These are phyloP conservation scores for Wakefieldia striispora DNA, from an alignment of 768 basidiomycete genomes.

Conservation along the genomic window DNA sequence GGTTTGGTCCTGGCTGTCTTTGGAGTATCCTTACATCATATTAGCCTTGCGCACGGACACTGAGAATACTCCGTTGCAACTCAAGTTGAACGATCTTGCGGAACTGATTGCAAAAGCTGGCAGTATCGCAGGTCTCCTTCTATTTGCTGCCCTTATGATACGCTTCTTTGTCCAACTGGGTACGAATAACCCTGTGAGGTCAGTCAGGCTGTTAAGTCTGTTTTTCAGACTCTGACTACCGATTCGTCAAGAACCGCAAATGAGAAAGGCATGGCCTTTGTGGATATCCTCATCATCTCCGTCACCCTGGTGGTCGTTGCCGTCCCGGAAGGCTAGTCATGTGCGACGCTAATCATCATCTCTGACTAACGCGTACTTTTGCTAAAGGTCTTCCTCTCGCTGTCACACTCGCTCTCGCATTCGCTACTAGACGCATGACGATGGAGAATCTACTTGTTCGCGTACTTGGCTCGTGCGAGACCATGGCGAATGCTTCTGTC, in stretches of 20 bases:
- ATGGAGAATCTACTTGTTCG: conserved; percentile 93
- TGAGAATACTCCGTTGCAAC: conserved; percentile 89
- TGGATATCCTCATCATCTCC: conserved; percentile 90
- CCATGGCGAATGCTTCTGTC: conserved; percentile 97
- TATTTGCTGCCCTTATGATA: conserved; percentile 88
- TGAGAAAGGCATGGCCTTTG: conserved; percentile 86
- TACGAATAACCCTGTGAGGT: conserved; percentile 56
- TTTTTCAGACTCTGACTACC: conserved; percentile 7
- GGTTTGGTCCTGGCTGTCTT: neutral
- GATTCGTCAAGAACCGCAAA: conserved; percentile 52
- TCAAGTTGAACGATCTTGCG: conserved; percentile 91
- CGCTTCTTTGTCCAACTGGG: conserved; percentile 91
- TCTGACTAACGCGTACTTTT: neutral
- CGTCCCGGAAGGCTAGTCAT: conserved; percentile 68
- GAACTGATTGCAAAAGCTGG: conserved; percentile 94
- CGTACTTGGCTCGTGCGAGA: conserved; percentile 95
- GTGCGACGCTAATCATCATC: neutral
- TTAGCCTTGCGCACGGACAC: conserved; percentile 82
- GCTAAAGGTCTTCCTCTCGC: conserved; percentile 82
- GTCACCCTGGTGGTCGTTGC: conserved; percentile 91
- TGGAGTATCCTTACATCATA: neutral
- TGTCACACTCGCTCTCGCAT: conserved; percentile 93
- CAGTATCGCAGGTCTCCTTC: conserved; percentile 70
- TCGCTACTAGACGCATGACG: conserved; percentile 98
- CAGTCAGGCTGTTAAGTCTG: conserved; percentile 7